Evolutionary conservation across 345 rosid species (phyloP), one percentile per base, ranked within the genome.

Genomic region (Passiflora organensis): DNA sequence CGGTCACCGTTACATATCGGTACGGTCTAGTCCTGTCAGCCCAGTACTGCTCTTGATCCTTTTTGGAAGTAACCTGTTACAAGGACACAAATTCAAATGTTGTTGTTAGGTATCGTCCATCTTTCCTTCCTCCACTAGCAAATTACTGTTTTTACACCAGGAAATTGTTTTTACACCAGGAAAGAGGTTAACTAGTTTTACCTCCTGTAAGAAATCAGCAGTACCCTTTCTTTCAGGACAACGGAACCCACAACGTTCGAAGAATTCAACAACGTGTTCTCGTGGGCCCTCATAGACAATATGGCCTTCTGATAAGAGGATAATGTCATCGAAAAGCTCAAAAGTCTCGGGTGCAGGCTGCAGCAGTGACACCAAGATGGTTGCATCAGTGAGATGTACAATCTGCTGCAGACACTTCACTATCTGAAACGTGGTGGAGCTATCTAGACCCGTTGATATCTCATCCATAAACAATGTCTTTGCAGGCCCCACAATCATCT

Each of bases 321-420:
- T 76, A 51, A 83, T 72, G 54, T 78, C 80, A 67, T 83, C 83
- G 1, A 83, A 83, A 17, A 83, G 82, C 6, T 76, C 75, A 38
- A 63, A 80, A 14, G 86, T 83, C 61, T 83, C 85, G 0, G 89
- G 89, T 22, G 89, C 82, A 19, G 83, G 89, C 34, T 80, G 89
- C 37, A 80, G 56, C 34, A 83, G 89, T 50, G 89, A 78, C 43
- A 80, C 66, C 21, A 78, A 54, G 80, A 76, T 77, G 4, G 85
- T 82, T 17, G 75, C 72, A 45, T 80, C 83, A 79, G 73, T 78
- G 60, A 78, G 77, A 15, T 74, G 89, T 55, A 76, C 89, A 79
- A 80, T 80, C 56, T 83, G 85, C 51, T 74, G 76, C 83, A 80
- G 64, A 52, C 61, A 76, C 55, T 64, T 72, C 16, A 76, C 68